Base-by-base conservation (phyloP, 352 stramenopile genomes). In the Phytopythium litorale region DNA sequence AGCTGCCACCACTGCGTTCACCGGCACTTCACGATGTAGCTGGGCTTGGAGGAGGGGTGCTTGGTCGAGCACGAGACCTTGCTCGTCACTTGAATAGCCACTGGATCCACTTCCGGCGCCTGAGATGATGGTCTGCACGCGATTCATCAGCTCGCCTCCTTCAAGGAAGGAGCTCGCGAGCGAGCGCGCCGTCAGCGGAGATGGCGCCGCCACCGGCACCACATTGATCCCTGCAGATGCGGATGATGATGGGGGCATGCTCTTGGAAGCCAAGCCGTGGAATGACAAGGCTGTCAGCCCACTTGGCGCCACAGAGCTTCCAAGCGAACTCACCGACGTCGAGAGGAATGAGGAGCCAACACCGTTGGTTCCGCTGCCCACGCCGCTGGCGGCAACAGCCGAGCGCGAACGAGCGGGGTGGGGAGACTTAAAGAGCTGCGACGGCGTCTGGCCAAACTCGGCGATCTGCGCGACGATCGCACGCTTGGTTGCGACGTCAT, bases 361-460 rank as follows among this genome's bases (percentile, higher is more conserved):
- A 1, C 19, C 64, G 33, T 70, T 73, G 12, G 51, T 38, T 46
- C 25, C 21, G 28, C 49, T 62, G 30, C 21, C 43, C 15, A 28
- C 49, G 18, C 43, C 49, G 18, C 51, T 25, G 19, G 37, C 11
- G 4, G 57, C 56, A 19, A 30, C 48, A 7, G 37, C 62, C 18
- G 56, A 35, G 8, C 54, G 50, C 58, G 65, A 52, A 3, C 82
- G 76, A 18, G 72, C 57, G 13, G 87, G 88, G 60, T 97, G 90
- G 8, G 89, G 73, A 4, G 72, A 88, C 60, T 80, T 80, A 63
- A 98, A 97, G 25, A 98, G 77, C 70, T 99, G 96, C 62, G 96
- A 96, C 18, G 97, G 97, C 12, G 92, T 98, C 73, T 99, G 97
- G 3, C 98, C 98, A 78, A 99, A 99, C 72, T 99, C 96, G 21